These are phyloP conservation scores for Vitis rotundifolia DNA, from an alignment of 164 flowering plant genomes.

Conservation along the genomic window DNA sequence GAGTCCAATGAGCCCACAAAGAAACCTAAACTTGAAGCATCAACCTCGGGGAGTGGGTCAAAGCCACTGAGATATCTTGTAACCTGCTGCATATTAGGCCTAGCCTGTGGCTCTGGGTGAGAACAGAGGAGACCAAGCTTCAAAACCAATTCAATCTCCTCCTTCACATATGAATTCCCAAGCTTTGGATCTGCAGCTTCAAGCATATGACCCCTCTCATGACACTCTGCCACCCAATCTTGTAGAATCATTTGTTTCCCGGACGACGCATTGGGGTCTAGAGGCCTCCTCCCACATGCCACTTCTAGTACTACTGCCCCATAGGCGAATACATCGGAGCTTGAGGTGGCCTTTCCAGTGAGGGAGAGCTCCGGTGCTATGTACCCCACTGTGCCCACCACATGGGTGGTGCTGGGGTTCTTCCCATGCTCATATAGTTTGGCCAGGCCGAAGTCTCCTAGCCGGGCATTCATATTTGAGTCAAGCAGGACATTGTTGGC, in stretches of 20 bases:
- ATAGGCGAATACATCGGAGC: background rate
- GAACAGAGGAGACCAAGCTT: background rate
- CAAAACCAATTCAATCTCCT: background rate
- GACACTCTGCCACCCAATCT: background rate
- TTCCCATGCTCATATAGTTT: constrained; percentile 2
- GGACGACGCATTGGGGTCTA: background rate
- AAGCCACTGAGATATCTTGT: background rate
- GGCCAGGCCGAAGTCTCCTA: constrained; percentile 1
- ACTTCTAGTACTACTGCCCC: background rate
- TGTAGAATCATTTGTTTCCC: background rate
- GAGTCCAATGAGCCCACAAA: too few relatives aligned
- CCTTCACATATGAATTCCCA: background rate
- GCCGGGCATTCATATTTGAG: background rate
- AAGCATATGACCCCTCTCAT: background rate
- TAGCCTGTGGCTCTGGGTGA: background rate
- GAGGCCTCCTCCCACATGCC: background rate
- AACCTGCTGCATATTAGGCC: background rate
- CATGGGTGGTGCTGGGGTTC: background rate
- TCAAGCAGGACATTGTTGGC: constrained; percentile 1
- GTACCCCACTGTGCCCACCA: constrained; percentile 1
- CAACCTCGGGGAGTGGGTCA: background rate
- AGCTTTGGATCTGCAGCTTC: background rate
- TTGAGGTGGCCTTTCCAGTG: background rate
- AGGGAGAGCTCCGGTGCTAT: background rate
- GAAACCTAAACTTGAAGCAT: background rate